phyloP scores from a whole-genome alignment of 129 eudicot genomes.

The Flaveria ramosissima region DNA sequence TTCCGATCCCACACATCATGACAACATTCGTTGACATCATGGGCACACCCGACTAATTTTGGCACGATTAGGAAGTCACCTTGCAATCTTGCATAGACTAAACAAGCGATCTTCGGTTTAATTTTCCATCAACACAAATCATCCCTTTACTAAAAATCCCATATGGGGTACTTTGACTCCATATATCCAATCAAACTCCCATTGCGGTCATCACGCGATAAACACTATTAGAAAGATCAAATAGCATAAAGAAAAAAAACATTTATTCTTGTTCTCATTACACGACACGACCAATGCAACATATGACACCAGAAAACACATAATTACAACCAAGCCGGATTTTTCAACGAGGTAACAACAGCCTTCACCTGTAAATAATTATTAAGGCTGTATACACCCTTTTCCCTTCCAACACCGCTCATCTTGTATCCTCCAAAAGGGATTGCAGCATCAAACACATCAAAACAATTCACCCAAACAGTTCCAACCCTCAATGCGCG shows the following conservation, averaged over 20 bases:
- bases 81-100: not conserved
- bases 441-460: conserved; percentile 79
- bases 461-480: conserved; percentile 77
- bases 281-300: not conserved
- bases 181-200: not conserved
- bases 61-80: too few species aligned
- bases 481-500: conserved; percentile 78
- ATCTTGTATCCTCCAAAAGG: conserved; percentile 90
- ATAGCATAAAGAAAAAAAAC: not conserved
- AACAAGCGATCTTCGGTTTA: not conserved
- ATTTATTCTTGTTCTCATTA: conserved; percentile 15
- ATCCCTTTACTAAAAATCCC: not conserved
- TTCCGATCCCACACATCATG: too few species aligned
- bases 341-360: conserved; percentile 61
- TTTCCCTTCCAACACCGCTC: conserved; percentile 88
- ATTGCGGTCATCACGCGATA: not conserved
- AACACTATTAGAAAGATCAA: not conserved
- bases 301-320: not conserved
- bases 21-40: too few species aligned
- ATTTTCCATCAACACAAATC: not conserved
- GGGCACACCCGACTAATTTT: too few species aligned
- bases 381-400: conserved; percentile 70
- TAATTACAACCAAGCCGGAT: conserved; percentile 78
- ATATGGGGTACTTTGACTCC: not conserved
- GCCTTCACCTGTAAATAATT: conserved; percentile 83